Evolutionary conservation across 148 eudicot species (phyloP), one percentile per base, ranked within the genome.

Genomic region (Drosera capensis): DNA sequence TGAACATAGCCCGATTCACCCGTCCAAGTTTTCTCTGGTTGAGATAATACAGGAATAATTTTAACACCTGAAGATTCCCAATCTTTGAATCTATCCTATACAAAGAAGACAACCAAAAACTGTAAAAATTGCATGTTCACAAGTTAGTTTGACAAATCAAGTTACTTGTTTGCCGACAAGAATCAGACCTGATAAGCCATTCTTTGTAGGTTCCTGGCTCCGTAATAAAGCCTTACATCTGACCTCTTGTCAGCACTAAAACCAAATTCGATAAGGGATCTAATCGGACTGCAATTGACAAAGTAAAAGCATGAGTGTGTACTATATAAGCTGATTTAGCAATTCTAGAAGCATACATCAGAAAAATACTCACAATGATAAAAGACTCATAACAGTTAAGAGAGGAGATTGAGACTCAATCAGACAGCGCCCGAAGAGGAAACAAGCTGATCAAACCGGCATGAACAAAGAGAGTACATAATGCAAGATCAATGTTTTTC

Each of bases 141-240:
- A 12, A 29, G 35, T 29, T 22, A 31, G 30, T 24, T 14, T 45
- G 21, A 20, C 21, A 20, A 31, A 51, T 39, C 48, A 45, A 40
- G 9, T 34, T 26, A 16, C 7, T 20, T 29, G 28, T 11, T 6
- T 40, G 39, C 45, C 34, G 25, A 43, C 20, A 46, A 2, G 22
- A n/a, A 25, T 11, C 24, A 41, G 17, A 88, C 96, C 94, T 83
- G 94, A 70, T 88, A 83, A 51, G 96, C 96, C 96, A 88, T 88
- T 59, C 86, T 77, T 41, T 65, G 62, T 50, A 88, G 76, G 68
- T 83, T 83, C 67, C 86, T 77, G 43, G 94, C 96, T 60, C 96
- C 96, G 24, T 80, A 88, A 55, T 82, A 88, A 34, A 88, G 90
- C 63, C 96, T 77, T 43, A 88, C 94, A 67, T 88, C 92, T 20